Conservation (phyloP, 305 asterid species). For the Rubia tinctorum region DNA sequence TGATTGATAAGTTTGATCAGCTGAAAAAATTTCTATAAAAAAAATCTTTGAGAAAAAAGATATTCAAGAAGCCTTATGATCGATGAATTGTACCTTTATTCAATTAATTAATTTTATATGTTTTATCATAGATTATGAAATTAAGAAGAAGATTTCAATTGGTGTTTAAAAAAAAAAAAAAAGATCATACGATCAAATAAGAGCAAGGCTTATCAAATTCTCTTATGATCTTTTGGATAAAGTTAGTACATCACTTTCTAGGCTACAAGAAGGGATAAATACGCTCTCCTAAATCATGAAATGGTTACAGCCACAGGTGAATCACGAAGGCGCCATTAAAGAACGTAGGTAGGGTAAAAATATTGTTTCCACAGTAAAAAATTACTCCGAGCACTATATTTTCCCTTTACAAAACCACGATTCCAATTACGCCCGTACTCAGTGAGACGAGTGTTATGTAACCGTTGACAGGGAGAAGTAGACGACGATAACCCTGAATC, state of each 20-base stretch:
- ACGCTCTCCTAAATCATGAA: background rate
- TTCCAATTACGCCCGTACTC: background rate
- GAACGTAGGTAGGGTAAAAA: background rate
- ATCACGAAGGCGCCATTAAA: background rate
- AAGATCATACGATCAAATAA: background rate
- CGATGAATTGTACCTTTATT: no score
- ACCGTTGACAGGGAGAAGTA: constrained; percentile 1
- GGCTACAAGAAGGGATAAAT: no score
- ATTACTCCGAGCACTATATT: background rate
- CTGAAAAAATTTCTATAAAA: no score
- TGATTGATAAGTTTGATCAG: no score
- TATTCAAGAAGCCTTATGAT: no score
- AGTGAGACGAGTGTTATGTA: background rate
- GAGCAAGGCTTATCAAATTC: background rate
- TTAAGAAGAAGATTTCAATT: no score
- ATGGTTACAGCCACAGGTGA: background rate
- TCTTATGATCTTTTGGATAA: no score
- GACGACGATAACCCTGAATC: constrained; percentile 13
- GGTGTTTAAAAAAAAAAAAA: no score
- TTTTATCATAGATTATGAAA: no score
- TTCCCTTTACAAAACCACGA: background rate
- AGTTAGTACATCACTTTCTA: background rate
- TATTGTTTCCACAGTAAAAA: background rate
- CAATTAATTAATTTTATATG: no score
- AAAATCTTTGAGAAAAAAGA: no score